Conservation (phyloP, 768 basidiomycete species). For the Leccinum variicolor region DNA sequence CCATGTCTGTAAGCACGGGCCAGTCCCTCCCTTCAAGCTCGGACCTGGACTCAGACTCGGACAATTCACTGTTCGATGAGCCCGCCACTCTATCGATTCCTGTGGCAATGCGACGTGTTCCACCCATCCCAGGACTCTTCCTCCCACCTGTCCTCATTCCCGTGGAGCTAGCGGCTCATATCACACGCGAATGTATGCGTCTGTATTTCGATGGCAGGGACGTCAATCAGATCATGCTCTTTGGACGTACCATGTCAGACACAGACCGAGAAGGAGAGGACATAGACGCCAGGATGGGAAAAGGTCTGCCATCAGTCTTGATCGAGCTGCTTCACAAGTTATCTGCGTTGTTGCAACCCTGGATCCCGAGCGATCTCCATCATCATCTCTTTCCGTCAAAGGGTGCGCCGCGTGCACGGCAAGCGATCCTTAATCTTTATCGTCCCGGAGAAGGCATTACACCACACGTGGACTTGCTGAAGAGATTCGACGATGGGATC, state of each 20-base stretch:
- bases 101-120: conserved; percentile 35
- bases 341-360: conserved; percentile 44
- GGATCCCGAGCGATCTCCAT: conserved; percentile 49
- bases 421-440: conserved; percentile 91
- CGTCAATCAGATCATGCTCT: conserved; percentile 86
- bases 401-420: conserved; percentile 49
- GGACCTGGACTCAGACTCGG: conserved; percentile 21
- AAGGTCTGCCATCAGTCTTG: conserved; percentile 57
- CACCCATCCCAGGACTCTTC: conserved; percentile 65
- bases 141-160: conserved; percentile 52
- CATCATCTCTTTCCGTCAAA: conserved; percentile 57
- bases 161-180: conserved; percentile 45
- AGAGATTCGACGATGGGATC: conserved; percentile 86
- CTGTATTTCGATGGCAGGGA: conserved; percentile 50
- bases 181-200: conserved; percentile 49
- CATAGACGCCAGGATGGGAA: conserved; percentile 21
- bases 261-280: conserved; percentile 10
- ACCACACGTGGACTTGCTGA: conserved; percentile 82
- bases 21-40: not conserved
- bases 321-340: conserved; percentile 50
- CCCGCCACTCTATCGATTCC: conserved; percentile 16
- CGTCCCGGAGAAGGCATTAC: conserved; percentile 85
- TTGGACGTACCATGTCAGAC: conserved; percentile 44
- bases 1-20: conserved; percentile 8
- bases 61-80: conserved; percentile 54